Percentiles rank a stretch among this genome's conserved stretches.
Evolutionary conservation across 257 asterid genomes (phyloP).

Genomic region (Solanum chaucha): DNA sequence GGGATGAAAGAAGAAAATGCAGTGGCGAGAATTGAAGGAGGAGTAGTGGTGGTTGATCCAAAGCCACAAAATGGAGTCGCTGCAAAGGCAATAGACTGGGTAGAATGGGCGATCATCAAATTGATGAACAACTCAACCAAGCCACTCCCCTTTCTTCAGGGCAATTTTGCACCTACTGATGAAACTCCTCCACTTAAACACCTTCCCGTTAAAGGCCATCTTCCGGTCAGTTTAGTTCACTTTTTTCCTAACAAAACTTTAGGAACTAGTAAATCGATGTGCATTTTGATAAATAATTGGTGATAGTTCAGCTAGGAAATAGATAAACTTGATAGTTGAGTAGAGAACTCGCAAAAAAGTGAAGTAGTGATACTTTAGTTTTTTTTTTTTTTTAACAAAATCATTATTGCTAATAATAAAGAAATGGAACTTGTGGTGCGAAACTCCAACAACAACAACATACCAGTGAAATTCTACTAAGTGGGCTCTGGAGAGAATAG

Average conservation of each 20-base stretch:
- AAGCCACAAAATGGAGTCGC: constrained; percentile 48
- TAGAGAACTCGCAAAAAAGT: not conserved
- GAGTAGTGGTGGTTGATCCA: constrained; percentile 62
- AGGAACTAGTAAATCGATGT: too few species aligned
- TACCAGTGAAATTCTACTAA: too few species aligned
- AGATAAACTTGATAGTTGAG: not conserved
- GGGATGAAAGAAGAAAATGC: constrained; percentile 20
- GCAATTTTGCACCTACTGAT: constrained; percentile 64
- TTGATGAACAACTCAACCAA: constrained; percentile 48
- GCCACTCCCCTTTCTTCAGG: constrained; percentile 61
- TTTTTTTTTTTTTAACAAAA: too few species aligned
- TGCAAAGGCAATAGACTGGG: constrained; percentile 66
- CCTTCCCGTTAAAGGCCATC: constrained; percentile 57
- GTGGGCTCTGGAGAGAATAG: too few species aligned
- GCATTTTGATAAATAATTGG: not conserved
- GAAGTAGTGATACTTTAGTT: not conserved
- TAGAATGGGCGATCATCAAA: constrained; percentile 59
- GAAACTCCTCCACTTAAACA: constrained; percentile 76
- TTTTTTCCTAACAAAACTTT: not conserved
- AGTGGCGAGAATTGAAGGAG: constrained; percentile 27
- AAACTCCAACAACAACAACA: not conserved
- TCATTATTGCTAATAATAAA: not conserved
- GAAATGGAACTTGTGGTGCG: not conserved
- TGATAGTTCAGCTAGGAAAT: too few species aligned
- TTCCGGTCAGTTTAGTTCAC: constrained; percentile 50